Base-by-base conservation (phyloP, 2,329 filamentous ascomycete genomes). In the Tolypocladium tundrense region DNA sequence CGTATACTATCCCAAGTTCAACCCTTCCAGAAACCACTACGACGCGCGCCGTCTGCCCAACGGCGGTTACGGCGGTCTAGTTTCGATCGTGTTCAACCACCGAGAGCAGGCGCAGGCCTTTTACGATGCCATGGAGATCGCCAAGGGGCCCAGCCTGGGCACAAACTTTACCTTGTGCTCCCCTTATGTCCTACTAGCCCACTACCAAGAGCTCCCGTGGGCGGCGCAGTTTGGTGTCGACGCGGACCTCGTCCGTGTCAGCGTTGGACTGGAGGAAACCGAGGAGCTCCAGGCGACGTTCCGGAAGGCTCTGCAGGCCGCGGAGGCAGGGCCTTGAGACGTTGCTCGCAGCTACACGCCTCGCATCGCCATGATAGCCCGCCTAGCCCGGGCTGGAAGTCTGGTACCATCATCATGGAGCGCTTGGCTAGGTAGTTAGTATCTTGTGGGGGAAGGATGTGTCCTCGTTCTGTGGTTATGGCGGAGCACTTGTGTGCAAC, bases 111-210 rank as follows among this genome's bases (percentile, higher is more conserved):
- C 93, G 0, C 77, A 90, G 57, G 81, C 84, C 1, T 97, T 97
- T 71, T 97, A 88, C 72, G 91, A 99, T 72, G 80, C 83, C 14
- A 76, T 99, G 19, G 85, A 95, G 61, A 94, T 91, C 1, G 86
- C 91, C 43, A 99, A 99, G 72, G 94, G 94, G 0, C 94, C 94
- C 0, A 97, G 91, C 72, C 77, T 99, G 54, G 94, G 94, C 2
- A 97, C 94, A 0, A 99, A 99, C 72, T 99, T 99, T 70, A 97
- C 94, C 0, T 77, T 99, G 42, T 88, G 88, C 58, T 96, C 88
- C 54, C 94, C 94, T 0, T 99, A 96, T 70, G 91, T 94, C 27
- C 77, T 99, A 40, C 74, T 99, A 39, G 94, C 94, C 5, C 94
- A 99, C 72, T 99, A 94, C 67, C 79, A 82, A 52, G 94, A 99